Evolutionary conservation across 257 asterid genomes (phyloP).

Genomic region (Solanum pinnatisectum): DNA sequence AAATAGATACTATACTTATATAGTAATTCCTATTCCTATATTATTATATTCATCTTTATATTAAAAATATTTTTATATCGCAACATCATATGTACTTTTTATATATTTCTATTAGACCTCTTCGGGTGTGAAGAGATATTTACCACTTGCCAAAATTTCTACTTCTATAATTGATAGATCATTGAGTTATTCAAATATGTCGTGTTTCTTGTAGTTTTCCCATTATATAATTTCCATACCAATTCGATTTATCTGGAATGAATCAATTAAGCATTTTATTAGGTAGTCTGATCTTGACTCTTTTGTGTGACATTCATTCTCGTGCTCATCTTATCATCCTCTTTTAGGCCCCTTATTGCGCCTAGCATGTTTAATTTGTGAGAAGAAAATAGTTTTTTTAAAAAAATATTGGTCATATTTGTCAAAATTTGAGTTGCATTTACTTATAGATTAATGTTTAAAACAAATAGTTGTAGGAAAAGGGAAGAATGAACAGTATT

Average conservation of each 20-base stretch:
- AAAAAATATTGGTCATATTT: background rate
- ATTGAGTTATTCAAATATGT: too few species aligned
- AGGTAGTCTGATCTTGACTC: too few species aligned
- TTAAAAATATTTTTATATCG: too few species aligned
- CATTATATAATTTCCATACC: fast-evolving
- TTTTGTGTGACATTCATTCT: background rate
- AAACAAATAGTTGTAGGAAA: background rate
- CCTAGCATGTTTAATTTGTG: too few species aligned
- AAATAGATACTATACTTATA: too few species aligned
- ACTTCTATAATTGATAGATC: background rate
- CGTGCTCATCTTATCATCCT: background rate
- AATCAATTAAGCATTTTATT: background rate
- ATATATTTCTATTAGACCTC: too few species aligned
- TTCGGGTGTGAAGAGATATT: too few species aligned
- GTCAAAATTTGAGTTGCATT: background rate
- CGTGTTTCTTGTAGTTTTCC: fast-evolving
- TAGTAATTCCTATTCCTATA: too few species aligned
- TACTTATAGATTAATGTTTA: background rate
- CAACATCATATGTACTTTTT: too few species aligned
- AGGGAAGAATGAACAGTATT: background rate
- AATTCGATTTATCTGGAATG: too few species aligned
- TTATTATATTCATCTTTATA: too few species aligned
- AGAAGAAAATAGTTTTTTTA: background rate
- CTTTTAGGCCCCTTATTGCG: background rate
- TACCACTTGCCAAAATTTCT: too few species aligned